phyloP scores from a whole-genome alignment of 805 yeast species.

The Yarrowia sp. region DNA sequence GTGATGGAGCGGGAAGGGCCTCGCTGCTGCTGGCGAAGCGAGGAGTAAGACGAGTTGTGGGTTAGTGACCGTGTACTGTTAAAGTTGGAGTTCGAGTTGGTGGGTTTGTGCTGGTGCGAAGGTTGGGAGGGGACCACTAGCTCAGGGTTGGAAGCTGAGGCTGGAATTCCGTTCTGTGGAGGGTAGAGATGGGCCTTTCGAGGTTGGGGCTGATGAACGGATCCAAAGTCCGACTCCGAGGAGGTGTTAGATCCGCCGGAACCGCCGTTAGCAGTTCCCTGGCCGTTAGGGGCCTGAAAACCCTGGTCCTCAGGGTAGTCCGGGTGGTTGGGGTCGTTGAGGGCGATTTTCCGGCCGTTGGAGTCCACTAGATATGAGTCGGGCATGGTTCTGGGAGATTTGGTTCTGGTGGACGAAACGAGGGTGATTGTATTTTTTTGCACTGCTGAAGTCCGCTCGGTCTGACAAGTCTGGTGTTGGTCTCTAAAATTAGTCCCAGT shows the following conservation, averaged over 20 bases:
- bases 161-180: neutral
- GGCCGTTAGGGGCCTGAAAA: neutral
- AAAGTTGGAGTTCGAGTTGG: conserved; percentile 17
- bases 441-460: neutral
- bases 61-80: conserved; percentile 20
- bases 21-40: conserved; percentile 22
- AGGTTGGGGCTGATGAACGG: neutral
- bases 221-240: neutral
- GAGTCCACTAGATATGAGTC: conserved; percentile 19
- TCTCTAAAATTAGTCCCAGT: conserved; percentile 3
- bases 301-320: neutral
- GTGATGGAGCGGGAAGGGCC: conserved; percentile 17
- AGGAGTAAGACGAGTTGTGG: conserved; percentile 20
- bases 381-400: neutral
- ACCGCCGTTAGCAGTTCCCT: neutral
- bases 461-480: neutral
- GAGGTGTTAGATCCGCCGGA: neutral
- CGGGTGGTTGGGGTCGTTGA: conserved; percentile 9
- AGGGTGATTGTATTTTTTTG: neutral
- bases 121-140: conserved; percentile 14
- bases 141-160: neutral
- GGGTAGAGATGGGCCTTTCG: neutral
- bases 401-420: neutral
- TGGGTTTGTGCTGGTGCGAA: neutral
- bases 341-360: conserved; percentile 19